Evolutionary conservation across 208 protist genomes (phyloP).

Genomic region (Angomonas ambiguus): DNA sequence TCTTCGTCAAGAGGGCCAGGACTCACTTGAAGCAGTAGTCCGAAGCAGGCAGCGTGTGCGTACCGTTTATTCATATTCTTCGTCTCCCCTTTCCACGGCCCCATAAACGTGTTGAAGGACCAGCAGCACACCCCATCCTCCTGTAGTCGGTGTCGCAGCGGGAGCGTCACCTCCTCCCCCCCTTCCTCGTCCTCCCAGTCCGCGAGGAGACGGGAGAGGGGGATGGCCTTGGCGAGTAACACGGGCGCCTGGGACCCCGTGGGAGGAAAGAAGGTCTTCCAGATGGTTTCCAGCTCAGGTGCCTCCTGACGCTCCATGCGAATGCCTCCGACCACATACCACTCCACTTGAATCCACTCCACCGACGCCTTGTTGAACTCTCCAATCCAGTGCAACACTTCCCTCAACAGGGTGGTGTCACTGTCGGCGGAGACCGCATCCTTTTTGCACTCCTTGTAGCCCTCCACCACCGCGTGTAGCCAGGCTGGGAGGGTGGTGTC

Average conservation of each 20-base stretch:
- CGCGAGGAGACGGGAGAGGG: too few relatives aligned
- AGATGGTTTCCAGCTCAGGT: constrained; percentile 28
- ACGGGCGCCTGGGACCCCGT: too few relatives aligned
- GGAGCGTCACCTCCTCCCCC: not conserved
- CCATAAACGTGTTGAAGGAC: constrained; percentile 56
- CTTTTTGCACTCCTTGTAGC: not conserved
- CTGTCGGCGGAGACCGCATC: not conserved
- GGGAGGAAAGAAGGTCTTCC: constrained; percentile 33
- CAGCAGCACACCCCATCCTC: constrained; percentile 65
- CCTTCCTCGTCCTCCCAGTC: not conserved
- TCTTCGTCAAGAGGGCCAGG: constrained; percentile 9
- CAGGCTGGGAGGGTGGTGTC: constrained; percentile 39
- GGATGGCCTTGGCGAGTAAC: too few relatives aligned
- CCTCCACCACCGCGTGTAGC: constrained; percentile 20
- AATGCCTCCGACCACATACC: constrained; percentile 60
- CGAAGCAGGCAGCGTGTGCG: constrained; percentile 35
- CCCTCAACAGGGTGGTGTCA: too few relatives aligned
- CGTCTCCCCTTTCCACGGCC: constrained; percentile 28
- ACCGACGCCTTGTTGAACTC: not conserved
- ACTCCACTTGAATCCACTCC: constrained; percentile 43
- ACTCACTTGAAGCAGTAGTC: constrained; percentile 30
- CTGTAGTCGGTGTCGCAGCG: constrained; percentile 45
- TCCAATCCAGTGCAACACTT: not conserved
- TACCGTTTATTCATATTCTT: constrained; percentile 20
- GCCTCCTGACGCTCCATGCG: constrained; percentile 26